Evolutionary conservation across 768 basidiomycete genomes (phyloP).

Genomic region (Pisolithus tinctorius): DNA sequence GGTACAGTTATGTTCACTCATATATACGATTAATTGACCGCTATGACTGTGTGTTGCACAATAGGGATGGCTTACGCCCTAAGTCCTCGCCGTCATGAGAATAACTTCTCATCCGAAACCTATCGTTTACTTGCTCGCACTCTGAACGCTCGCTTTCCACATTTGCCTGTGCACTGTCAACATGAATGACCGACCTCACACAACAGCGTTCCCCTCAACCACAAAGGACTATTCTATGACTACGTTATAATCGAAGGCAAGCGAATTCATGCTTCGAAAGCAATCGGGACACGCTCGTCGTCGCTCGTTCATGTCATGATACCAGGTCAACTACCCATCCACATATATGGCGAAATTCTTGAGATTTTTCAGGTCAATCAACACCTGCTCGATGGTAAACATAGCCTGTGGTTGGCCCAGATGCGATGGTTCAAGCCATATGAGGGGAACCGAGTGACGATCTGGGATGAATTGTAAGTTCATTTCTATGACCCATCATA

Average conservation of each 20-base stretch:
- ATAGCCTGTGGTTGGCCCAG: neutral
- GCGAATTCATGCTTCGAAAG: neutral
- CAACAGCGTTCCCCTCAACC: neutral
- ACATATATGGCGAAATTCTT: no score
- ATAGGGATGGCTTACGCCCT: neutral
- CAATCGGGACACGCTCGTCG: neutral
- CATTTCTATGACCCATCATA: neutral
- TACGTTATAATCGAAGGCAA: neutral
- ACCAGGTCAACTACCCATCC: no score
- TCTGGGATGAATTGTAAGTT: neutral
- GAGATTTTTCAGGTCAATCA: no score
- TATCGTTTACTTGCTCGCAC: neutral
- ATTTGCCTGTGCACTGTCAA: neutral
- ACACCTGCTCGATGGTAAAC: no score
- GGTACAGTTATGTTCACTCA: constrained; percentile 4
- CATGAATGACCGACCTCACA: neutral
- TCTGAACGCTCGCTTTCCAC: neutral
- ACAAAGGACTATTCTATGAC: neutral
- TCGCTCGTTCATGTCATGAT: neutral
- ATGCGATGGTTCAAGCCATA: constrained; percentile 3
- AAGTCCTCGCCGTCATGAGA: neutral
- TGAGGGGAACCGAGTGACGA: neutral
- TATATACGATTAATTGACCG: neutral
- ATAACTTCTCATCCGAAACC: neutral
- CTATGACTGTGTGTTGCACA: neutral